A percentile compares a stretch with the other conserved stretches of the same genome.
Evolutionary conservation across 2,329 filamentous ascomycete genomes (phyloP).

Genomic region (Fusarium duplospermum): DNA sequence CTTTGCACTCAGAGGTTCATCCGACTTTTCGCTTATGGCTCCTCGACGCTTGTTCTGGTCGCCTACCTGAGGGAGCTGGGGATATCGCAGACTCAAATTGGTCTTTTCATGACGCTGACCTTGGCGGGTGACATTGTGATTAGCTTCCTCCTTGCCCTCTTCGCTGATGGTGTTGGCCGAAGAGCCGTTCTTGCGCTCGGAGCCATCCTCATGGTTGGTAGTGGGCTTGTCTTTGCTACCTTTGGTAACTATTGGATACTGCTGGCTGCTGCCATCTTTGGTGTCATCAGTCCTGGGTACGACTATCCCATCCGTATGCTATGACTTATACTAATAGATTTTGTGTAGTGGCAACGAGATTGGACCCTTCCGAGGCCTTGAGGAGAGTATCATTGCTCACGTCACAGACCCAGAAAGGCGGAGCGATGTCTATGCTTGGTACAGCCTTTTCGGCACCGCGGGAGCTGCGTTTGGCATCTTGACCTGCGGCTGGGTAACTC

Average conservation of each 20-base stretch:
- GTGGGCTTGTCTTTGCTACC: slow-evolving; percentile 66
- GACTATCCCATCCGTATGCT: fast-evolving
- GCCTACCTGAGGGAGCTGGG: slow-evolving; percentile 64
- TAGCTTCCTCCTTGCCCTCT: slow-evolving; percentile 68
- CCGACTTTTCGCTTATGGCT: slow-evolving; percentile 72
- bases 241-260: slow-evolving; percentile 68
- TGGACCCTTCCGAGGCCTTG: slow-evolving; percentile 71
- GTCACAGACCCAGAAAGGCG: slow-evolving; percentile 59
- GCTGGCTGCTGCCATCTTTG: slow-evolving; percentile 67
- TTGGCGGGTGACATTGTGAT: slow-evolving; percentile 69
- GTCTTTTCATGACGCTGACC: slow-evolving; percentile 75
- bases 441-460: slow-evolving; percentile 66
- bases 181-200: slow-evolving; percentile 65
- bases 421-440: slow-evolving; percentile 72
- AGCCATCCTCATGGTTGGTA: slow-evolving; percentile 65
- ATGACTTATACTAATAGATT: background rate
- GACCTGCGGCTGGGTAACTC: slow-evolving; percentile 69
- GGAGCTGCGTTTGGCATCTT: slow-evolving; percentile 72
- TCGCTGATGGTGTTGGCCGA: slow-evolving; percentile 69
- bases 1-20: slow-evolving; percentile 70
- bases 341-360: slow-evolving; percentile 69
- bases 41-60: slow-evolving; percentile 67
- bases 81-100: slow-evolving; percentile 63
- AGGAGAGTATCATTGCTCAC: slow-evolving; percentile 70
- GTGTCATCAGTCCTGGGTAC: slow-evolving; percentile 69